These are phyloP conservation scores for Perkinsus olseni DNA, from an alignment of 169 alveolate species.

Conservation along the genomic window DNA sequence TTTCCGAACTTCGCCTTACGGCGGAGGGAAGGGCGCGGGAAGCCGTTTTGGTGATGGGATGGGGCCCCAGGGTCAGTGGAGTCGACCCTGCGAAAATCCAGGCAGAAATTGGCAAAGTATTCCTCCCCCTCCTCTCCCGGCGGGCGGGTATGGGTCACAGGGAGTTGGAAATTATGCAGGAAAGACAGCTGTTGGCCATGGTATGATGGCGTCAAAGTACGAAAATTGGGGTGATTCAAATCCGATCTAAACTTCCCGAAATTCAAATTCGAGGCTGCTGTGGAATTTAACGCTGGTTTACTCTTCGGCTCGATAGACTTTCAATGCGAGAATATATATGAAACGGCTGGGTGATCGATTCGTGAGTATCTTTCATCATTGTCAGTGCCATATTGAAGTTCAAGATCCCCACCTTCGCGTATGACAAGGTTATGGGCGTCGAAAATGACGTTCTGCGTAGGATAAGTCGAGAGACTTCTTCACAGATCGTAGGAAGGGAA, in stretches of 20 bases:
- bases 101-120: neutral
- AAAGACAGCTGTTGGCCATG: neutral
- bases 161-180: neutral
- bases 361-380: neutral
- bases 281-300: neutral
- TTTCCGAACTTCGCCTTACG: neutral
- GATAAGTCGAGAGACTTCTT: neutral
- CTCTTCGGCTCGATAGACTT: neutral
- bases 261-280: too few species aligned
- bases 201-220: neutral
- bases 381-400: neutral
- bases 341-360: neutral
- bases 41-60: too few species aligned
- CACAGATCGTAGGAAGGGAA: neutral
- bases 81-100: neutral
- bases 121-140: too few species aligned
- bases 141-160: too few species aligned
- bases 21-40: neutral
- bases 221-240: neutral
- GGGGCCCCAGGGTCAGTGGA: neutral
- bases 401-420: neutral
- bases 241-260: too few species aligned
- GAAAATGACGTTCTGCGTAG: neutral
- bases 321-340: neutral
- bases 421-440: neutral